These are phyloP conservation scores for Pseudogymnoascus sp. DNA, from an alignment of 2,329 filamentous ascomycete species.

Conservation along the genomic window DNA sequence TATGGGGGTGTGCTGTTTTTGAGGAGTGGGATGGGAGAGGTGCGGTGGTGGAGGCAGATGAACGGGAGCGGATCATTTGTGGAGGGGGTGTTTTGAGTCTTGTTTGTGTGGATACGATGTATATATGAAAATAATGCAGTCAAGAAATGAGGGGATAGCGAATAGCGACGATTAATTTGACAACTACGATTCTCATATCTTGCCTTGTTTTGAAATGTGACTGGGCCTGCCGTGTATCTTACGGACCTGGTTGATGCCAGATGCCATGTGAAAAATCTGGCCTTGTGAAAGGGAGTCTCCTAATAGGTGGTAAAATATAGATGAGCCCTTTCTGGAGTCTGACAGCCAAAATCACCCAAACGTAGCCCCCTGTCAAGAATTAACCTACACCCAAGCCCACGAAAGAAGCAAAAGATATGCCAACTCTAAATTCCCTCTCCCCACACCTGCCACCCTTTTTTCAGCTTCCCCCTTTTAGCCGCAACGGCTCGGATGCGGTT, in stretches of 20 bases:
- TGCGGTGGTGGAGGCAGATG: neutral
- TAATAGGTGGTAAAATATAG: neutral
- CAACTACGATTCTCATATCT: neutral
- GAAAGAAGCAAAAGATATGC: neutral
- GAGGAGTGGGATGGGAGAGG: neutral
- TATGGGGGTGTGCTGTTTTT: neutral
- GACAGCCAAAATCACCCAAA: neutral
- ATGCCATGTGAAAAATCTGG: neutral
- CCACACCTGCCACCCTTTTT: too few relatives aligned
- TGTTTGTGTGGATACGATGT: slow-evolving; percentile 5
- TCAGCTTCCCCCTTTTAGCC: neutral
- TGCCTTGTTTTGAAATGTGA: neutral
- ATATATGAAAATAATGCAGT: slow-evolving; percentile 5
- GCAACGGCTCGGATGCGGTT: neutral
- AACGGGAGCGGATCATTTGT: neutral
- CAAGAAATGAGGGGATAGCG: slow-evolving; percentile 4
- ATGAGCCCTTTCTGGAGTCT: neutral
- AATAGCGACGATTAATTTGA: slow-evolving; percentile 7
- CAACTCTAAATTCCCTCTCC: neutral
- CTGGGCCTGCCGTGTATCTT: neutral
- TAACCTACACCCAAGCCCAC: neutral
- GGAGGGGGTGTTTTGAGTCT: neutral
- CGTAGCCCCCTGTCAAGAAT: neutral
- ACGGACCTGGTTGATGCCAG: neutral
- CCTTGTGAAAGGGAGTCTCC: neutral